Evolutionary conservation across 805 yeast species (phyloP), one percentile per base, ranked within the genome.

Genomic region (Pichia rugopelliculosa): DNA sequence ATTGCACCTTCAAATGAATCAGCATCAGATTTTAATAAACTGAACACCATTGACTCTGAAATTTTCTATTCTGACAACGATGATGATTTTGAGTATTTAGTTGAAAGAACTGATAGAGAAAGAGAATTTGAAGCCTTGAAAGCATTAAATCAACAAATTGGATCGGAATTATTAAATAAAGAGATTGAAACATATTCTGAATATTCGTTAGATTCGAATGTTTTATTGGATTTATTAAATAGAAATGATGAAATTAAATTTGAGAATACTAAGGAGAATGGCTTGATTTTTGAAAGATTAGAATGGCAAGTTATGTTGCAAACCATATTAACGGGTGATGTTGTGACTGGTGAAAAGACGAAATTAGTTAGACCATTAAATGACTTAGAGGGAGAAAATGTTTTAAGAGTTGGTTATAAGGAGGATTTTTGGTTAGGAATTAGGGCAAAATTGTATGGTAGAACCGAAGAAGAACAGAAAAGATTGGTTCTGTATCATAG

Each of bases 261-360:
- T 17, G 57, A 60, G 27, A 51, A 59, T 39, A 48, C 61, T 1
- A 56, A 54, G 13, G 64, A 60, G 21, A 63, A 61, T 40, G 57
- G 54, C 3, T 53, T 46, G 13, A 80, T 83, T 8, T 58, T 80
- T 11, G 97, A 89, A 60, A 74, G 98, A 42, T 70, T 90, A 12
- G 96, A 89, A 66, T 93, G 99, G 99, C 98, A 93, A 65, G 78
- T 91, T 0, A 88, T 93, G 96, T 72, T 93, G 42, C 76, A 86
- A 11, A 76, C 89, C 3, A 98, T 93, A 4, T 75, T 93, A 33
- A 91, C 95, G 3, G 98, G 99, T 56, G 98, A 93, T 64, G 96
- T 93, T 46, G 89, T 93, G 20, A 77, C 84, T 33, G 83, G 91
- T 12, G 99, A 93, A 59, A 93, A 91, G 66, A 82, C 87, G 4